These are phyloP conservation scores for Otatea glauca DNA, from an alignment of 176 grass and related monocot species.

Conservation along the genomic window DNA sequence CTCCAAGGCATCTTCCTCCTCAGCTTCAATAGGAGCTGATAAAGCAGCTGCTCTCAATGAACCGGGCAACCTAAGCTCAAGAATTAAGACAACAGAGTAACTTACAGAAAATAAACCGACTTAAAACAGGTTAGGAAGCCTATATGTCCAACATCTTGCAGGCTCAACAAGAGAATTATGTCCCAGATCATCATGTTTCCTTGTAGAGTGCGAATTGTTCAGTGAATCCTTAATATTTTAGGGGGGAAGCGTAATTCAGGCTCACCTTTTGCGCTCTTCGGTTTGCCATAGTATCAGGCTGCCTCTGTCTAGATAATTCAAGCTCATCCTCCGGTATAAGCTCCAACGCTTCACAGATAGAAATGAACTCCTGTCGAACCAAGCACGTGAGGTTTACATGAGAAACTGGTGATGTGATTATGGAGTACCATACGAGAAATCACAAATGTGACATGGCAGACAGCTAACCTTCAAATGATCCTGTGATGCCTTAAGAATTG, in stretches of 20 bases:
- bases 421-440: background rate
- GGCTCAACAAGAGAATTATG: background rate
- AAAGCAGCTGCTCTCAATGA: slow-evolving; percentile 75
- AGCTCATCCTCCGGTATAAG: slow-evolving; percentile 78
- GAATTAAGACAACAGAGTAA: background rate
- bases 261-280: slow-evolving; percentile 81
- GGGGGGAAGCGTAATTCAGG: background rate
- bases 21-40: slow-evolving; percentile 69
- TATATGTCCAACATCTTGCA: background rate
- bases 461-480: slow-evolving; percentile 77
- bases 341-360: slow-evolving; percentile 77
- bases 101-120: background rate
- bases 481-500: slow-evolving; percentile 62
- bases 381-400: background rate
- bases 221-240: background rate
- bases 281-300: slow-evolving; percentile 53
- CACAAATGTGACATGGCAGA: background rate
- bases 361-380: slow-evolving; percentile 76
- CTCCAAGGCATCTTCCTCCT: slow-evolving; percentile 70
- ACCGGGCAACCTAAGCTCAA: slow-evolving; percentile 62
- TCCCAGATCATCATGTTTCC: background rate
- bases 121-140: background rate
- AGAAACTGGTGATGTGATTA: background rate
- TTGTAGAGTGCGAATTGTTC: background rate
- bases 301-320: slow-evolving; percentile 49